Evolutionary conservation across 129 eudicot genomes (phyloP).

Genomic region (Saussurea involucrata): DNA sequence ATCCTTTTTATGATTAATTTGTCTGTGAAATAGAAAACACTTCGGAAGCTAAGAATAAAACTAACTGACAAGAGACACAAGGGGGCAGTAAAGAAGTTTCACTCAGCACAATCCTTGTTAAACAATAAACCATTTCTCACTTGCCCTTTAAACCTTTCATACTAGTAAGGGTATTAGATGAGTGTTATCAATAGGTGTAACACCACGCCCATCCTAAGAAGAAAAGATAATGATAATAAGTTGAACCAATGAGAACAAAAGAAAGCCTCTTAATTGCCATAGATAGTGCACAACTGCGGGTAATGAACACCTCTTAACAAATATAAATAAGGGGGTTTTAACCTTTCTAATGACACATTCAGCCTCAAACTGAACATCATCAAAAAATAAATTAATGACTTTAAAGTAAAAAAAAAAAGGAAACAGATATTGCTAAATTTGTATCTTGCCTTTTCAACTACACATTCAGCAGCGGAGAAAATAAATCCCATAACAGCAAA

Average conservation of each 20-base stretch:
- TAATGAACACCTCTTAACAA: background rate
- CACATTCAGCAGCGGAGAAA: slow-evolving; percentile 90
- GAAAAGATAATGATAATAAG: background rate
- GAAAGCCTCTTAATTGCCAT: background rate
- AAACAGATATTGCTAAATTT: background rate
- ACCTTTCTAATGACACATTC: background rate
- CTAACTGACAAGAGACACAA: background rate
- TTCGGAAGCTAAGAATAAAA: background rate
- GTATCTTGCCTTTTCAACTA: slow-evolving; percentile 69
- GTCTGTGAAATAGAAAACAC: background rate
- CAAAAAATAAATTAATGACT: background rate
- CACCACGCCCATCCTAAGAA: background rate
- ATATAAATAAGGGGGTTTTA: background rate
- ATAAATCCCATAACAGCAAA: slow-evolving; percentile 91
- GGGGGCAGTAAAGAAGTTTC: background rate
- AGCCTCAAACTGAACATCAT: background rate
- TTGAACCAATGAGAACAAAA: background rate
- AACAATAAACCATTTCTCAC: background rate
- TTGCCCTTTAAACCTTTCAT: background rate
- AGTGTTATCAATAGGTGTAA: background rate
- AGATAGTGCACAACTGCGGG: background rate
- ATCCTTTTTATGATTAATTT: background rate
- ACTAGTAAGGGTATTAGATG: background rate
- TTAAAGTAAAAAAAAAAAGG: background rate
- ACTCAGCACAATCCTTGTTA: background rate